Evolutionary conservation across 1,284 basidiomycete species (phyloP).

Genomic region (Ceratobasidium papillatum): DNA sequence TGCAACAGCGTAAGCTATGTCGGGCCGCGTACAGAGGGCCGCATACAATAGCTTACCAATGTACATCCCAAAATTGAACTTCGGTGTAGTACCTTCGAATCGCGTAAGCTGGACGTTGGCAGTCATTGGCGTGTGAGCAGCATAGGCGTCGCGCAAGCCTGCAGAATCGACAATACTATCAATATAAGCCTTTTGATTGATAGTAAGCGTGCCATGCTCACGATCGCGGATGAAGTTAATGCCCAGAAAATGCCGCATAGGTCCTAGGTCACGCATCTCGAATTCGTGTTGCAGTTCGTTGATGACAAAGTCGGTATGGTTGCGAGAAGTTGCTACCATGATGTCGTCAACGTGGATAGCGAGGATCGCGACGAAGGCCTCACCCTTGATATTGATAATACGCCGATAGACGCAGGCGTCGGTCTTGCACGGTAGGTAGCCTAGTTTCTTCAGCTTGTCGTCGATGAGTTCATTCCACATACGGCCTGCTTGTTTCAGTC

Average conservation of each 20-base stretch:
- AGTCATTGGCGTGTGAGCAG: slow-evolving; percentile 1
- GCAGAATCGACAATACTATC: slow-evolving; percentile 9
- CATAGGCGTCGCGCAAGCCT: neutral
- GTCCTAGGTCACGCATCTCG: slow-evolving; percentile 29
- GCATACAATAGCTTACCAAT: slow-evolving; percentile 57
- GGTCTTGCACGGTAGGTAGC: neutral
- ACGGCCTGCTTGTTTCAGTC: neutral
- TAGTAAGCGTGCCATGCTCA: neutral
- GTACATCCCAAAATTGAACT: slow-evolving; percentile 48
- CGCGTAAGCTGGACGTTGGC: neutral
- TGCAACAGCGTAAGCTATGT: slow-evolving; percentile 56
- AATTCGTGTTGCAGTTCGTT: neutral
- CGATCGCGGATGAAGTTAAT: slow-evolving; percentile 15
- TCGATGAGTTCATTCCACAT: slow-evolving; percentile 6
- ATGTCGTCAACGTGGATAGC: slow-evolving; percentile 2
- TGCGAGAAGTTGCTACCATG: neutral
- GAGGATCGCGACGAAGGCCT: neutral
- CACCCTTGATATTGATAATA: neutral
- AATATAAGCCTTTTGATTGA: slow-evolving; percentile 29
- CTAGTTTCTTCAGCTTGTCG: neutral
- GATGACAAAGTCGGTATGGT: neutral
- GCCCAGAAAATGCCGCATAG: slow-evolving; percentile 4
- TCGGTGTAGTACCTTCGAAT: neutral
- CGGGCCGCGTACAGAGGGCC: slow-evolving; percentile 53
- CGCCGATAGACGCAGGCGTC: slow-evolving; percentile 7